phyloP scores from a whole-genome alignment of 139 green algal genomes.

The Micractinium sp. region DNA sequence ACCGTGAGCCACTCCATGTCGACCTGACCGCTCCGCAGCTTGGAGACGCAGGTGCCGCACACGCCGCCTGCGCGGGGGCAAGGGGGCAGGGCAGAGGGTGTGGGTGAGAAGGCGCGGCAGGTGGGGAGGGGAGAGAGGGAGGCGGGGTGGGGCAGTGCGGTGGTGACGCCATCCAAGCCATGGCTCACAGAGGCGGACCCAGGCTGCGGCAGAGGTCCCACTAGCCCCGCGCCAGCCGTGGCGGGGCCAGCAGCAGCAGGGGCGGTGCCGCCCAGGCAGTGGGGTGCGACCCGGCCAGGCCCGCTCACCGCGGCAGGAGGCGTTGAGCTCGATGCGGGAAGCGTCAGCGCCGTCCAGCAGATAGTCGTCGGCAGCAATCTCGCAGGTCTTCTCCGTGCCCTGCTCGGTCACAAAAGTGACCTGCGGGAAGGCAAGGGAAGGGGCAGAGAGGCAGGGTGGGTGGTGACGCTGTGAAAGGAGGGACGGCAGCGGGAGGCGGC shows the following conservation, averaged over 20 bases:
- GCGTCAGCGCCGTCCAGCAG: constrained; percentile 35
- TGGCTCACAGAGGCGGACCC: too few species aligned
- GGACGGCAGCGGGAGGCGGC: neutral
- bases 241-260: too few species aligned
- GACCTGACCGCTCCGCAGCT: constrained; percentile 30
- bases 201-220: too few species aligned
- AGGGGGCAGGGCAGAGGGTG: neutral
- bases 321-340: constrained; percentile 20
- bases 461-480: too few species aligned
- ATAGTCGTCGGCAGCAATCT: constrained; percentile 24
- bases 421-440: neutral
- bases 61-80: constrained; percentile 6
- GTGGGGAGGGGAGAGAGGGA: neutral
- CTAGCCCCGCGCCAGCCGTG: too few species aligned
- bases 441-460: neutral
- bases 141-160: neutral
- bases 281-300: too few species aligned
- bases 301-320: constrained; percentile 18
- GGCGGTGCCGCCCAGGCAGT: too few species aligned
- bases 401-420: constrained; percentile 16
- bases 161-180: too few species aligned
- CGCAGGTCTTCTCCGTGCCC: constrained; percentile 2
- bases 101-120: neutral
- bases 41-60: constrained; percentile 40
- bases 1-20: constrained; percentile 27